Percentiles rank a stretch among this genome's conserved stretches.
These are phyloP conservation scores for Exophiala sp. DNA, from an alignment of 2,329 filamentous ascomycete species.

Conservation along the genomic window DNA sequence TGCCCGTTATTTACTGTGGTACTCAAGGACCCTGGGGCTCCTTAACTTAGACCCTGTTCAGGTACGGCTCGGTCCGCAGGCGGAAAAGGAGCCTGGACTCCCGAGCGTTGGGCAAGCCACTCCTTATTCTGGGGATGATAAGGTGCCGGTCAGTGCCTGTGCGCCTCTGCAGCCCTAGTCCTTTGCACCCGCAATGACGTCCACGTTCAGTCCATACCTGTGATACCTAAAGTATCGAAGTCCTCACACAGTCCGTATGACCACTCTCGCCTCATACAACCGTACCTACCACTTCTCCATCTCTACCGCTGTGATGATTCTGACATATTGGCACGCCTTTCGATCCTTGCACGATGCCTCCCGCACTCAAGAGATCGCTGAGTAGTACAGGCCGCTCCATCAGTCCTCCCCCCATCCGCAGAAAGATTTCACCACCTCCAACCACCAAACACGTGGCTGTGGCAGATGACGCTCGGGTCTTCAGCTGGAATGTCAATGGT, in stretches of 20 bases:
- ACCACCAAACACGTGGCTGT: conserved; percentile 12
- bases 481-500: conserved; percentile 48
- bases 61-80: not conserved
- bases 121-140: not conserved
- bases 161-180: not conserved
- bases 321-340: too few species aligned
- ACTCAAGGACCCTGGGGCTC: not conserved
- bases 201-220: too few species aligned
- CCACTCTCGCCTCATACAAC: too few species aligned
- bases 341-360: not conserved
- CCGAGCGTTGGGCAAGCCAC: not conserved
- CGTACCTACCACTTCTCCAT: too few species aligned
- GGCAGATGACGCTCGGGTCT: conserved; percentile 30
- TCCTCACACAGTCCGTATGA: too few species aligned
- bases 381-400: conserved; percentile 13
- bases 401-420: conserved; percentile 15
- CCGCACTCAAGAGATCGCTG: conserved; percentile 14
- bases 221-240: too few species aligned
- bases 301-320: too few species aligned
- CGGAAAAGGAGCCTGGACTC: not conserved
- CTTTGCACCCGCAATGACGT: too few species aligned
- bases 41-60: too few species aligned
- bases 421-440: conserved; percentile 11
- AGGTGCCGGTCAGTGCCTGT: not conserved
- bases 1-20: too few species aligned